Conservation (phyloP, 2,329 filamentous ascomycete species). For the Periconia digitata region DNA sequence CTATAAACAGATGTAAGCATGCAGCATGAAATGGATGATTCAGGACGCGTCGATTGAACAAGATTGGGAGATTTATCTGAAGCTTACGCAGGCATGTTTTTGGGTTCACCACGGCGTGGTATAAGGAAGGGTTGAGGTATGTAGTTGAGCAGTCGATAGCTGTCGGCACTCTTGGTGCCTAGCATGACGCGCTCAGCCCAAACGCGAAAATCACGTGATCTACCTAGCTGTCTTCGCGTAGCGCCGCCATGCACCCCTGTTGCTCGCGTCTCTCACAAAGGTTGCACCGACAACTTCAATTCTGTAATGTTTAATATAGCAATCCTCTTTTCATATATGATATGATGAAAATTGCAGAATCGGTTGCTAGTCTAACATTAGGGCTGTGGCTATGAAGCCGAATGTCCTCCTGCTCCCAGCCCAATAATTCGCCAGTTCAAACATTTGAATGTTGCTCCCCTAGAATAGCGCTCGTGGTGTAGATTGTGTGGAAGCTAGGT, state of each 20-base stretch:
- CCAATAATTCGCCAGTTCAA: too few species aligned
- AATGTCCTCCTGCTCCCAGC: too few species aligned
- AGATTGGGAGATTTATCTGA: slow-evolving; percentile 1
- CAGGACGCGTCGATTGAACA: not conserved
- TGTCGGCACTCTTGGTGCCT: slow-evolving; percentile 32
- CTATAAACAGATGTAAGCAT: slow-evolving; percentile 26
- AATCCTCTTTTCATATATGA: too few species aligned
- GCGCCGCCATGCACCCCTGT: not conserved
- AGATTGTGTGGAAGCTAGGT: too few species aligned
- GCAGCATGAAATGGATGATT: not conserved
- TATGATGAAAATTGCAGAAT: too few species aligned
- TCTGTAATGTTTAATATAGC: too few species aligned
- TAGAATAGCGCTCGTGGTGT: too few species aligned
- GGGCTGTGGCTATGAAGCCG: too few species aligned
- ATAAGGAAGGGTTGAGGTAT: slow-evolving; percentile 25
- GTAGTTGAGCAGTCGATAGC: slow-evolving; percentile 24
- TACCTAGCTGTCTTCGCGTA: not conserved
- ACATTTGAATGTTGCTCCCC: too few species aligned
- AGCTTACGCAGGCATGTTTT: slow-evolving; percentile 42
- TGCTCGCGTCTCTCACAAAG: too few species aligned
- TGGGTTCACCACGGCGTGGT: slow-evolving; percentile 21
- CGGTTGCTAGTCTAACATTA: too few species aligned
- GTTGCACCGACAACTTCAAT: too few species aligned
- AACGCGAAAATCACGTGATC: slow-evolving; percentile 19
- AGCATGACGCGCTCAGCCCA: slow-evolving; percentile 21